Conservation (phyloP, 1,139 yeast species). For the Torulaspora globosa region DNA sequence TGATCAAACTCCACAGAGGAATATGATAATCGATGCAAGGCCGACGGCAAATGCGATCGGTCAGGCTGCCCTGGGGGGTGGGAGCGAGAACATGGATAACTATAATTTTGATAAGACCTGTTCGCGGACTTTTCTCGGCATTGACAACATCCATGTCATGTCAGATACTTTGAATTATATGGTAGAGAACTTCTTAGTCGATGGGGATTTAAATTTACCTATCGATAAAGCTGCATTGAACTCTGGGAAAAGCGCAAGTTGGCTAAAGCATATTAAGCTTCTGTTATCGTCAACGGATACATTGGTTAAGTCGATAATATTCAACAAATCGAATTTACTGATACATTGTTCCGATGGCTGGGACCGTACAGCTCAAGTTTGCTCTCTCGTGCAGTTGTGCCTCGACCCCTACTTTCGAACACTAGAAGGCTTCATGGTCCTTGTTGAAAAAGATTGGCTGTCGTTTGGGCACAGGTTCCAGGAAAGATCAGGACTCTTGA, state of each 20-base stretch:
- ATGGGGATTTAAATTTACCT: slow-evolving; percentile 52
- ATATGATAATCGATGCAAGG: slow-evolving; percentile 82
- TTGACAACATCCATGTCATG: slow-evolving; percentile 94
- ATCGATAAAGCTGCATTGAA: slow-evolving; percentile 46
- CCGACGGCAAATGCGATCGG: slow-evolving; percentile 96
- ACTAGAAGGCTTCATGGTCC: slow-evolving; percentile 73
- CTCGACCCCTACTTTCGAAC: slow-evolving; percentile 90
- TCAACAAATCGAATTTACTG: slow-evolving; percentile 75
- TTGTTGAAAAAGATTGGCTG: slow-evolving; percentile 92
- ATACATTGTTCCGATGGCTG: slow-evolving; percentile 98
- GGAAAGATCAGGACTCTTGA: slow-evolving; percentile 73
- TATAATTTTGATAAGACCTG: slow-evolving; percentile 49
- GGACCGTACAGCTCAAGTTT: slow-evolving; percentile 92
- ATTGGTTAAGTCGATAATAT: slow-evolving; percentile 72
- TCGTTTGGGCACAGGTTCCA: slow-evolving; percentile 90
- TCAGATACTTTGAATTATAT: slow-evolving; percentile 73
- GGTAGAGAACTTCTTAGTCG: slow-evolving; percentile 58
- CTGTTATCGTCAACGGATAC: slow-evolving; percentile 74
- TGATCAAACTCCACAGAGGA: slow-evolving; percentile 40
- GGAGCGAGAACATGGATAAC: slow-evolving; percentile 87
- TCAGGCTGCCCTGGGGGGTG: slow-evolving; percentile 95
- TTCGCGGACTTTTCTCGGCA: slow-evolving; percentile 74
- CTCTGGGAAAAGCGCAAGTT: slow-evolving; percentile 51
- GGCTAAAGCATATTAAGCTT: slow-evolving; percentile 72
- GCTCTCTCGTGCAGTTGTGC: slow-evolving; percentile 79